Base-by-base conservation (phyloP, 2,329 filamentous ascomycete genomes). In the Aspergillus thermomutatus region DNA sequence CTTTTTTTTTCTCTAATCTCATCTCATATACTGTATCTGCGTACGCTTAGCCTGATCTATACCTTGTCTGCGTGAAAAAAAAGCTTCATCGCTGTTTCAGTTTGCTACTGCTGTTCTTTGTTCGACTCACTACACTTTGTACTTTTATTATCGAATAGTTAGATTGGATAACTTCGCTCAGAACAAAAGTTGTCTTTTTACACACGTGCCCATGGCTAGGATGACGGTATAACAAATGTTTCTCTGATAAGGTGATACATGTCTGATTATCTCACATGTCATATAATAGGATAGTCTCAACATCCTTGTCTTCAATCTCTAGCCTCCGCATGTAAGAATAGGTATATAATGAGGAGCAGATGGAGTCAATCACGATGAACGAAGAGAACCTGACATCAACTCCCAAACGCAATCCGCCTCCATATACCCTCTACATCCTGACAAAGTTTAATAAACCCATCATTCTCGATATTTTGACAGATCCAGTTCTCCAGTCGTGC, bases 341-440 rank as follows among this genome's bases (percentile, higher is more conserved):
- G 10, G 23, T 46, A 46, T 46, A n/a, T 46, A 46, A 23, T n/a
- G n/a, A 9, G n/a, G 40, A 52, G 2, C 23, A 46, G 28, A 37
- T 34, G 43, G 17, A 25, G 31, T 45, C 34, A 50, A 57, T 8
- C 8, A 49, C 19, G 27, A n/a, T 27, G 11, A 9, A 37, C 40
- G 11, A 41, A n/a, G 23, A 23, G 21, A 21, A 17, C 14, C 31
- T 52, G 54, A 52, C n/a, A 28, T 55, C 55, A 64, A 48, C 58
- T 61, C 1, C 75, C 75, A 62, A 77, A 71, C 5, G 70, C 72
- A 64, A 77, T 69, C 11, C 75, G 66, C 50, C 62, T 66, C 75
- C 76, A 79, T 19, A 73, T 65, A 1, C 67, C 66, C 51, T 78
- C 74, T 4, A 79, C 63, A 59, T 75, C 73, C 61, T 74, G 66